Base-by-base conservation (phyloP, 192 early-diverging fungal species). In the Linnemannia schmuckeri region DNA sequence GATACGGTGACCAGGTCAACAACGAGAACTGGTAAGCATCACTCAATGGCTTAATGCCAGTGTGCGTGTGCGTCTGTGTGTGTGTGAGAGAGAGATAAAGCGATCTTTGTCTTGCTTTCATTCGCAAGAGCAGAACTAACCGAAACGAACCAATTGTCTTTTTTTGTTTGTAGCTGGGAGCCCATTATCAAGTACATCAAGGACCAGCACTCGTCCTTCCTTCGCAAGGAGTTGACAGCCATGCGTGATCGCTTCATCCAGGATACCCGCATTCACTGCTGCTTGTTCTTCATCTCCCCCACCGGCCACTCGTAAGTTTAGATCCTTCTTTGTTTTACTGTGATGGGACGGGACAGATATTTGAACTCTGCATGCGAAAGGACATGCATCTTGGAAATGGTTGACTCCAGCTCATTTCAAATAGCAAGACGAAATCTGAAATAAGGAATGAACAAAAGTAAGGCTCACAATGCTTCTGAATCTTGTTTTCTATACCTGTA, bases 101-200 rank as follows among this genome's bases (percentile, higher is more conserved):
- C 22, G 24, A 1, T 24, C 20, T 52, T 20, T 46, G 20, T n/a
- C 37, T 38, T 81, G 15, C 61, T 81, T 35, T 37, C 2, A 18
- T 70, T 75, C 9, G 30, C 41, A 57, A 57, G 7, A 57, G n/a
- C 55, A 54, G 33, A 3, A 66, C 13, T 30, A 87, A 61, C 37
- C 22, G n/a, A 78, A 44, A 54, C 54, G 61, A 70, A 41, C 61
- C 61, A 24, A 38, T 15, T 55, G 4, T 69, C 33, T 35, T 42
- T 5, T 55, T 27, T 17, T 37, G 15, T 35, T 70, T 72, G 33
- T 83, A 96, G 95, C 90, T 98, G 97, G 97, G 96, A 97, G 77
- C 97, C 97, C n/a, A 97, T 99, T 78, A 94, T 97, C 88, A 98
- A 98, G 91, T 97, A 98, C 92, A 99, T 99, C 88, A 97, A 98